These are phyloP conservation scores for Sarocladium oryzae DNA, from an alignment of 2,329 filamentous ascomycete species.

Conservation along the genomic window DNA sequence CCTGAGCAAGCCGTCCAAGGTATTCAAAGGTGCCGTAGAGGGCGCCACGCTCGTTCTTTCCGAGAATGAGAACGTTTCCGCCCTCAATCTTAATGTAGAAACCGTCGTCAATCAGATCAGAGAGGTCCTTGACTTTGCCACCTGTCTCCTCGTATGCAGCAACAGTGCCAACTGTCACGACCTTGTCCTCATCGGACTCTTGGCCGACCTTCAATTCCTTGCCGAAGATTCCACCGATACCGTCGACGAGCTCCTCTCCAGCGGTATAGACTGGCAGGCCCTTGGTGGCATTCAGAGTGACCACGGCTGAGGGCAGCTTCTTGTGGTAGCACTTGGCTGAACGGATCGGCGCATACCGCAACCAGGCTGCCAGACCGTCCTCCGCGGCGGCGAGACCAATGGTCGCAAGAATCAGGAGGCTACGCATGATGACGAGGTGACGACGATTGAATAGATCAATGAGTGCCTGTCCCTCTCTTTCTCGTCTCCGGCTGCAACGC, in stretches of 20 bases:
- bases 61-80: slow-evolving; percentile 48
- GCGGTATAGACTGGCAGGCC: slow-evolving; percentile 53
- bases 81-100: slow-evolving; percentile 50
- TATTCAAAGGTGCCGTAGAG: slow-evolving; percentile 67
- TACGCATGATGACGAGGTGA: slow-evolving; percentile 8
- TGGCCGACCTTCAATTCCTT: slow-evolving; percentile 30
- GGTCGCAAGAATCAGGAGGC: slow-evolving; percentile 13
- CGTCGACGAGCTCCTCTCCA: slow-evolving; percentile 50
- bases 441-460: neutral
- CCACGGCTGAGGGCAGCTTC: slow-evolving; percentile 39
- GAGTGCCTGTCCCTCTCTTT: neutral
- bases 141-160: slow-evolving; percentile 19
- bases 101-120: slow-evolving; percentile 47
- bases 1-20: slow-evolving; percentile 57
- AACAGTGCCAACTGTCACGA: slow-evolving; percentile 18
- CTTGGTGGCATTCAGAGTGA: slow-evolving; percentile 46
- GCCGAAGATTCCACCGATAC: slow-evolving; percentile 51
- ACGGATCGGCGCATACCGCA: slow-evolving; percentile 53
- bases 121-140: slow-evolving; percentile 22
- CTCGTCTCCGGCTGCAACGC: neutral
- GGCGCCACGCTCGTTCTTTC: slow-evolving; percentile 59
- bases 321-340: slow-evolving; percentile 25
- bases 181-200: neutral
- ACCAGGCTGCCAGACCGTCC: slow-evolving; percentile 55
- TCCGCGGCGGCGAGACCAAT: slow-evolving; percentile 43